A percentile compares a stretch with the other conserved stretches of the same genome.
Conservation (phyloP, 352 stramenopile genomes). For the Phytophthora sp. region DNA sequence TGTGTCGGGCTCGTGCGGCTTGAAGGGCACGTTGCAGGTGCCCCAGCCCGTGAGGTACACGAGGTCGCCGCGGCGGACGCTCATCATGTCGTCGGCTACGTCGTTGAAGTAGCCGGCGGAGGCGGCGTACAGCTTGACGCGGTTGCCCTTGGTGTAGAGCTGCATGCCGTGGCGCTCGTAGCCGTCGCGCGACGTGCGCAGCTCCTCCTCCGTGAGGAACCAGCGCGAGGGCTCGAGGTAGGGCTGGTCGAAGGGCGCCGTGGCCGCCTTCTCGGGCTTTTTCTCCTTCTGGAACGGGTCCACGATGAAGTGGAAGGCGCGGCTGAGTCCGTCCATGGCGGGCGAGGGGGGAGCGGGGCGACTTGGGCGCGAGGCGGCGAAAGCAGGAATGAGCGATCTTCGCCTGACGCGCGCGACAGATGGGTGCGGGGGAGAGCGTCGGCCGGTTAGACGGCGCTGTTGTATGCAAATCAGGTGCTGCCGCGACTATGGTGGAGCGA, state of each 20-base stretch:
- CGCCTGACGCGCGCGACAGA: background rate
- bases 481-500: too few species aligned
- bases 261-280: conserved; percentile 28
- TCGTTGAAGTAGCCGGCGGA: conserved; percentile 56
- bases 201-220: conserved; percentile 70
- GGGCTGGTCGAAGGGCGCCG: conserved; percentile 51
- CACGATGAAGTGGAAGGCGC: conserved; percentile 40
- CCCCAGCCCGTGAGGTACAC: conserved; percentile 70
- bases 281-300: conserved; percentile 43
- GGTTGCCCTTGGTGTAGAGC: conserved; percentile 54
- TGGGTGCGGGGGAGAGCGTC: too few species aligned
- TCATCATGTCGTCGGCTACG: conserved; percentile 52
- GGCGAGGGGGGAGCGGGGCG: background rate
- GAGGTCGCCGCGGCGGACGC: conserved; percentile 32
- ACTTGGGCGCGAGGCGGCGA: conserved; percentile 11
- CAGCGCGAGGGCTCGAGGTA: conserved; percentile 55
- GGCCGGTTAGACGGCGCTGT: too few species aligned
- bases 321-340: conserved; percentile 32
- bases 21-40: conserved; percentile 64
- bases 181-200: conserved; percentile 51
- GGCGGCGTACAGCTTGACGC: conserved; percentile 53
- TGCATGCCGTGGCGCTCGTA: conserved; percentile 48
- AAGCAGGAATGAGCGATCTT: conserved; percentile 24
- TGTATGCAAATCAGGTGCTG: too few species aligned
- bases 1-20: conserved; percentile 43